Base-by-base conservation (phyloP, 1,284 basidiomycete genomes). In the Ustilago nuda region DNA sequence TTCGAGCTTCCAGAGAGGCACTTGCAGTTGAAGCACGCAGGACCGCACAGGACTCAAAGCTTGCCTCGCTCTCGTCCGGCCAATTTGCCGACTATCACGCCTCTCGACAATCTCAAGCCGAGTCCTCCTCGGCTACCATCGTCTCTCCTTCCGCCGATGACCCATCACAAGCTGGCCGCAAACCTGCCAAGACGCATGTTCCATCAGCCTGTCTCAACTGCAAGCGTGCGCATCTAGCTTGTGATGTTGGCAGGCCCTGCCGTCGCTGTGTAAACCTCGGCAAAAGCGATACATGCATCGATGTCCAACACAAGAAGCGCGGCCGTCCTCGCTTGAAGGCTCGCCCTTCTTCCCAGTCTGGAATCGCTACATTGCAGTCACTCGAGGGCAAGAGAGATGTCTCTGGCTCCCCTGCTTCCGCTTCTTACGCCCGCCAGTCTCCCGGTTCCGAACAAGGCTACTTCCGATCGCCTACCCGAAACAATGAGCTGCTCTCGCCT, bases 231-330 rank as follows among this genome's bases (percentile, higher is more conserved):
- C 80, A 82, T 52, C 70, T 82, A 17, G 80, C 80, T 1, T 82
- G 80, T 57, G 80, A 82, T 52, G 76, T 76, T 2, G 69, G 73
- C 39, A 57, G 80, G 30, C 80, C 80, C 1, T 82, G 80, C 50
- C 69, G 79, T 35, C 69, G 80, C 27, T 82, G 80, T 58, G 55
- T 80, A 54, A 80, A 80, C 55, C 63, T 82, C 7, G 73, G 76
- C 61, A 82, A 82, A 56, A 77, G 76, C 54, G 79, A 79, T 41
- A 81, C 76, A 13, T 82, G 80, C 60, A 72, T 82, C 57, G 80
- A 82, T 50, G 80, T 82, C 3, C 78, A 80, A 55, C 80, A 82
- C 71, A 82, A 82, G 61, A 82, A 82, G 57, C 67, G 80, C 6
- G 80, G 80, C 3, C 51, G 80, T 32, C 80, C 80, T 30, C 66